Base-by-base conservation (phyloP, 768 basidiomycete species). In the Tubosaeta sp. region DNA sequence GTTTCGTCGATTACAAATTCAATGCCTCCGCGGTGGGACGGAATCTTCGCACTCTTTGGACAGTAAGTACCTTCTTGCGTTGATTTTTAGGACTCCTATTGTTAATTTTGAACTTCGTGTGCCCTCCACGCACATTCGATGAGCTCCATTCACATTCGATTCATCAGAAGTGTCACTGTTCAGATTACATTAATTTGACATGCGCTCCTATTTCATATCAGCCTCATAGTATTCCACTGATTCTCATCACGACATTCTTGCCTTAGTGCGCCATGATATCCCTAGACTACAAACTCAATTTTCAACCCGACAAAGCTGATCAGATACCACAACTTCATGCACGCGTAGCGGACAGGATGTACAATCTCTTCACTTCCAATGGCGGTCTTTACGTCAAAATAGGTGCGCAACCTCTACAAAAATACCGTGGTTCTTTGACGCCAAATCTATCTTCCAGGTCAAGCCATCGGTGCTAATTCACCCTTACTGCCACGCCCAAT, bases 311-410 rank as follows among this genome's bases (percentile, higher is more conserved):
- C 43, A 85, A 85, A 53, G 81, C 80, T 1, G 81, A 88, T 26
- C 69, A 75, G 46, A 94, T 95, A 62, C 87, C 89, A 6, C 76
- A 82, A 26, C 72, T 97, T 3, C 95, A 97, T 57, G 81, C 89
- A 57, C 82, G 95, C 41, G 90, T 94, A 10, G 93, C 91, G 0
- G 75, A 84, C 17, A 74, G 91, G 48, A 74, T 97, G 53, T 85
- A 82, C 56, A 72, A 85, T 63, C 76, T 97, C 43, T 81, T 93
- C 60, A 85, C 82, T 0, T 80, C 81, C 37, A 95, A 95, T 68
- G 88, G 90, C 9, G 89, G 90, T 6, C 72, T 93, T 3, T 93
- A 91, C 65, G 88, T 92, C 60, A 91, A 93, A 67, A 85, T 91
- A 42, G 89, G 87, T 76, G 45, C 51, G 74, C 46, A 29, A 46